These are phyloP conservation scores for Silene noctiflora DNA, from an alignment of 179 eudicot species.

Conservation along the genomic window DNA sequence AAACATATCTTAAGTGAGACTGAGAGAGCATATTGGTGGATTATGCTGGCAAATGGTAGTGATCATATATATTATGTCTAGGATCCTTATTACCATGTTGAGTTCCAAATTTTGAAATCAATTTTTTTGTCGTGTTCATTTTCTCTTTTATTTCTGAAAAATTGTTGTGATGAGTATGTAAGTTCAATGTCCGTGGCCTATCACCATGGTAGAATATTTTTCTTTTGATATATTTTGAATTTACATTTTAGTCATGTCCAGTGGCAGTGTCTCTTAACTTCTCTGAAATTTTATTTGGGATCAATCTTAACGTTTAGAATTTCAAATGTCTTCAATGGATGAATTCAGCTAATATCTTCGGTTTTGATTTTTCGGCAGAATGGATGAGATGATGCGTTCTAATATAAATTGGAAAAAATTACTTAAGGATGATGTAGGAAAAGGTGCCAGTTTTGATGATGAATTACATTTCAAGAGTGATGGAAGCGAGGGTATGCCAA, in stretches of 20 bases:
- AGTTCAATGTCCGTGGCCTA: not conserved
- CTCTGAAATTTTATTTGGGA: not conserved
- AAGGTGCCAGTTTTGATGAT: slow-evolving; percentile 17
- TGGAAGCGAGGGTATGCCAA: slow-evolving; percentile 13
- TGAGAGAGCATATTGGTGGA: not conserved
- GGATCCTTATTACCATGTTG: not conserved
- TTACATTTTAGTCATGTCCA: no score
- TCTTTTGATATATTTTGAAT: no score
- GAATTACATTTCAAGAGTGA: slow-evolving; percentile 15
- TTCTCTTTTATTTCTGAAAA: slow-evolving; percentile 3
- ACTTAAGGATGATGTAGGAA: slow-evolving; percentile 18
- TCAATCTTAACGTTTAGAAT: not conserved
- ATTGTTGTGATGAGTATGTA: not conserved
- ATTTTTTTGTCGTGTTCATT: not conserved
- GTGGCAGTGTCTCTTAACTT: no score
- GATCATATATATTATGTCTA: not conserved
- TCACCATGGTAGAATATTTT: no score
- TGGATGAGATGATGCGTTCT: slow-evolving; percentile 33
- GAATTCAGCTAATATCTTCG: not conserved
- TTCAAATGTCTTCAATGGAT: not conserved
- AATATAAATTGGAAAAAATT: slow-evolving; percentile 25
- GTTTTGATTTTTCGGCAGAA: slow-evolving; percentile 21
- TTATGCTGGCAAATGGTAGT: no score
- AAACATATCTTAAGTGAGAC: not conserved
- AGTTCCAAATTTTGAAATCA: not conserved